A percentile compares a stretch with the other conserved stretches of the same genome.
Evolutionary conservation across 805 yeast species (phyloP).

Genomic region (Candida orba): DNA sequence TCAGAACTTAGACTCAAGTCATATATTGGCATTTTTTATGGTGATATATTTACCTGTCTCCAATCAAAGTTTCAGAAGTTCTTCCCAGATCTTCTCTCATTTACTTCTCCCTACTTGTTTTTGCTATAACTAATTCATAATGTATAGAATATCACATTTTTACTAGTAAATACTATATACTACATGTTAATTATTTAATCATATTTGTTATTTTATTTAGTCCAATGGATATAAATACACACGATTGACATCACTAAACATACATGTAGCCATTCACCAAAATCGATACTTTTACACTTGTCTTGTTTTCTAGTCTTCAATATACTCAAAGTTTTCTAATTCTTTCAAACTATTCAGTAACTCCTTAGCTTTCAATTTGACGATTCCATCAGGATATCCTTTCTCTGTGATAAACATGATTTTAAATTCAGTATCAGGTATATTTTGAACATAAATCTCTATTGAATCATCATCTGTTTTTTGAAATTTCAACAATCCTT

Average conservation of each 20-base stretch:
- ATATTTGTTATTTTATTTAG: too few species aligned
- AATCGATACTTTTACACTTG: too few species aligned
- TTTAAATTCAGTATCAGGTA: slow-evolving; percentile 15
- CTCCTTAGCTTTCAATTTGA: slow-evolving; percentile 13
- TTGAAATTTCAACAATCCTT: slow-evolving; percentile 5
- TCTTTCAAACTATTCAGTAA: slow-evolving; percentile 13
- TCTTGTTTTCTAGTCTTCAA: slow-evolving; percentile 5
- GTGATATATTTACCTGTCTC: background rate
- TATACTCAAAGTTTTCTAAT: slow-evolving; percentile 15
- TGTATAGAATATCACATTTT: background rate
- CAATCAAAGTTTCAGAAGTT: background rate
- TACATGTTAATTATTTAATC: background rate
- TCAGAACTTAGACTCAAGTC: background rate
- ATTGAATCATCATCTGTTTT: slow-evolving; percentile 6
- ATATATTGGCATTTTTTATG: background rate
- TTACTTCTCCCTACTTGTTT: too few species aligned
- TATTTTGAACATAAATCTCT: slow-evolving; percentile 6
- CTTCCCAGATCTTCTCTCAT: too few species aligned
- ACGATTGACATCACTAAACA: too few species aligned
- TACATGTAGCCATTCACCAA: too few species aligned
- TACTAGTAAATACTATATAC: background rate
- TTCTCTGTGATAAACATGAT: slow-evolving; percentile 17
- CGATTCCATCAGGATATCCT: slow-evolving; percentile 20
- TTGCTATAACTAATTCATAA: background rate
- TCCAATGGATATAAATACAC: too few species aligned